Evolutionary conservation across 805 yeast genomes (phyloP).

Genomic region (Ogataea philodendri): DNA sequence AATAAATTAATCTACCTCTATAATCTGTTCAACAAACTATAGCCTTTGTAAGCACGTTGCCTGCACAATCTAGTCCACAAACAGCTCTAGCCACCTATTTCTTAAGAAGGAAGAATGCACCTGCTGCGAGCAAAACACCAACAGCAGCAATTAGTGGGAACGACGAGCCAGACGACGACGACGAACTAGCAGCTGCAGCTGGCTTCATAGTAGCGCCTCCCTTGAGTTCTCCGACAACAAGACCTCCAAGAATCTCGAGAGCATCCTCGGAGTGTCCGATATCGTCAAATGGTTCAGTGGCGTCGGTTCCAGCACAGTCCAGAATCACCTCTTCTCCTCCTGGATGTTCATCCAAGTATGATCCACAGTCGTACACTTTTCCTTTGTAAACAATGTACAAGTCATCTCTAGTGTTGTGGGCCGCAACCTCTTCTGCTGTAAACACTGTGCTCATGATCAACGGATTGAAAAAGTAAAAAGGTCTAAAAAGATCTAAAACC

Average conservation of each 20-base stretch:
- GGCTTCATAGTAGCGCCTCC: constrained; percentile 54
- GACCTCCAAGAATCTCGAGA: constrained; percentile 63
- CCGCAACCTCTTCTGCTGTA: constrained; percentile 65
- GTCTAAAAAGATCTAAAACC: background rate
- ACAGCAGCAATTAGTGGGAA: constrained; percentile 34
- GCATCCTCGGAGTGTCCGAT: constrained; percentile 99
- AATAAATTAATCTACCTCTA: too few relatives aligned
- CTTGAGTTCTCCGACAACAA: constrained; percentile 78
- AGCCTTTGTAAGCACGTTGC: background rate
- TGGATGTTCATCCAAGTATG: constrained; percentile 77
- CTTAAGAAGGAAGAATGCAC: constrained; percentile 39
- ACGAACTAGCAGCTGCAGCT: constrained; percentile 20
- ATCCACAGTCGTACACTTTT: constrained; percentile 72
- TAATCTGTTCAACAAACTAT: constrained; percentile 10
- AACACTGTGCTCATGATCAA: constrained; percentile 47
- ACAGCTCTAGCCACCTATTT: constrained; percentile 7
- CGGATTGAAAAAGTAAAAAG: constrained; percentile 2
- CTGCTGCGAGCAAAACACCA: constrained; percentile 40
- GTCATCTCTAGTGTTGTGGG: constrained; percentile 73
- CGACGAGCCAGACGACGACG: constrained; percentile 16
- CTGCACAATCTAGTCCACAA: background rate
- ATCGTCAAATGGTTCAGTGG: constrained; percentile 72
- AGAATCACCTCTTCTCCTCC: constrained; percentile 67
- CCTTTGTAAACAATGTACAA: constrained; percentile 84
- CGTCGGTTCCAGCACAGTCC: constrained; percentile 78